phyloP scores from a whole-genome alignment of 345 rosid genomes.

The Euphorbia lathyris region DNA sequence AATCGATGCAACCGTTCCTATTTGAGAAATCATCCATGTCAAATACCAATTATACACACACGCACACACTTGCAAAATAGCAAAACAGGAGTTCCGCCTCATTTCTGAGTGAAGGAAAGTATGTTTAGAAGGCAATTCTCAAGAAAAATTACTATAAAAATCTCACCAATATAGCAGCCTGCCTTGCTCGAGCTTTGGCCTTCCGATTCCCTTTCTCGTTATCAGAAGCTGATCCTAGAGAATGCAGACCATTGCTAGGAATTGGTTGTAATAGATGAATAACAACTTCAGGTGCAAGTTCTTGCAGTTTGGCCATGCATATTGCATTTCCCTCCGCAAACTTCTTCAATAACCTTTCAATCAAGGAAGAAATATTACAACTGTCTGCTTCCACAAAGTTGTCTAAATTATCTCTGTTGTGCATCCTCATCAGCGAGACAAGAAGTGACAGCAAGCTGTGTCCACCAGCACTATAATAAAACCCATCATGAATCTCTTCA shows the following conservation, averaged over 20 bases:
- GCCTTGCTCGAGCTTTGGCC: conserved; percentile 85
- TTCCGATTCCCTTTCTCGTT: conserved; percentile 72
- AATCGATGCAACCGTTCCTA: neutral
- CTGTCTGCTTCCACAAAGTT: conserved; percentile 57
- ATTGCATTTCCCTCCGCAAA: conserved; percentile 66
- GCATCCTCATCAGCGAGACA: conserved; percentile 66
- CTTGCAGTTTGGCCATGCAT: conserved; percentile 62
- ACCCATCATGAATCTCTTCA: conserved; percentile 59
- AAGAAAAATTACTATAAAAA: conserved; percentile 8
- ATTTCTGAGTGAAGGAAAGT: neutral
- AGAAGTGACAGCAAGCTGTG: conserved; percentile 87
- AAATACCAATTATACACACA: neutral
- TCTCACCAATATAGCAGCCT: conserved; percentile 83
- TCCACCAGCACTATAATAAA: conserved; percentile 45
- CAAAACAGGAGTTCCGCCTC: neutral
- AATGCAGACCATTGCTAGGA: conserved; percentile 28
- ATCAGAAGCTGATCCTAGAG: conserved; percentile 41
- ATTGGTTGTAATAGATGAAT: conserved; percentile 35
- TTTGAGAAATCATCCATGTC: neutral
- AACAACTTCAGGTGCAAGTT: conserved; percentile 76
- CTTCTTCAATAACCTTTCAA: conserved; percentile 68
- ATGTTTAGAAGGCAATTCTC: neutral
- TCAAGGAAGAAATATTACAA: conserved; percentile 66
- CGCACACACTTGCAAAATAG: neutral
- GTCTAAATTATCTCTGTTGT: conserved; percentile 45